Evolutionary conservation across 148 eudicot species (phyloP), one percentile per base, ranked within the genome.

Genomic region (Rhododendron henanense): DNA sequence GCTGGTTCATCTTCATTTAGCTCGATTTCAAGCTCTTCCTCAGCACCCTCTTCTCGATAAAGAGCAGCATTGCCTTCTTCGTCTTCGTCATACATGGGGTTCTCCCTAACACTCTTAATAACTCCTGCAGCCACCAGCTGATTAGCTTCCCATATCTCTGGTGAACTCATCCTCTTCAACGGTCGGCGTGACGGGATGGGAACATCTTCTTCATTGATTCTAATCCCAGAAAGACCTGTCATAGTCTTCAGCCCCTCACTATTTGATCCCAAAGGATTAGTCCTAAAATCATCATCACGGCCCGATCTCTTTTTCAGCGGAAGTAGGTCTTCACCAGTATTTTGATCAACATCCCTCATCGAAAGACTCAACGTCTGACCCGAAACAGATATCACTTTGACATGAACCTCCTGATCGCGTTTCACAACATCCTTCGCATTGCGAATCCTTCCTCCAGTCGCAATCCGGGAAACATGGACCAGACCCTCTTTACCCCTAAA

Each of bases 21-120:
- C 89, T 95, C 99, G 71, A 96, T 83, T 91, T 96, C 99, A 61
- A 96, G 92, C 89, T 95, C 98, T 87, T 96, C 96, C 78, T 93
- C 98, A 4, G 89, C 97, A 83, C 91, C 95, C 86, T 94, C 98
- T 84, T 95, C 96, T 83, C 92, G 93, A 87, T 95, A 95, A 14
- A 96, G 84, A 87, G 93, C 10, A 18, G 94, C 98, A 78, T 96
- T 96, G 28, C 90, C 92, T 78, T 95, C 98, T 5, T 96, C 98
- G 81, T 94, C 95, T 79, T n/a, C n/a, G n/a, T n/a, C n/a, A n/a
- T 87, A 94, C 90, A 92, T 87, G 1, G 93, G 95, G 89, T 90
- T 84, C 53, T 96, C 99, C 85, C 92, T 92, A 39, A 90, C 87
- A 90, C 93, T 90, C 88, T 0, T 41, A 41, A 96, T 59, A 53